Base-by-base conservation (phyloP, 164 flowering plant species). In the Aristolochia californica region DNA sequence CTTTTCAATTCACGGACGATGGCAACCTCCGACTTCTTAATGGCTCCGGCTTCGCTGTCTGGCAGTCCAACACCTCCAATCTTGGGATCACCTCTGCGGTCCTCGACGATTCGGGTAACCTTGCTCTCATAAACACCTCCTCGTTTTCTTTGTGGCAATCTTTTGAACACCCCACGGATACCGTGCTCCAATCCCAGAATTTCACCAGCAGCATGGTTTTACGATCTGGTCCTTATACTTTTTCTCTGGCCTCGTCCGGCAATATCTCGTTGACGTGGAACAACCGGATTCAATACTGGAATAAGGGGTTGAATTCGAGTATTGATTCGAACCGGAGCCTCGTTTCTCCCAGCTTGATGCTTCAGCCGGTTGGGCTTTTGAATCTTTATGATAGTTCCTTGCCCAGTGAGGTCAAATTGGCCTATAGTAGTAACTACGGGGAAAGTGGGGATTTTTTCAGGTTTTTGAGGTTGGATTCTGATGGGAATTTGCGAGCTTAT, bases 401-500 rank as follows among this genome's bases (percentile, higher is more conserved):
- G 22, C 0, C 73, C 1, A 44, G 26, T n/a, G 59, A 73, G 2
- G 70, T 38, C 0, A 57, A 55, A 15, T 27, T 81, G 57, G 83
- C 79, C 58, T 88, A 84, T 60, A 81, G 93, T 43, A 83, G 75
- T 56, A 95, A 91, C 70, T 91, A 86, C 57, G 95, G 78, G 0
- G 95, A 83, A 15, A 74, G 63, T 34, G 72, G 58, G 28, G 71
- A 72, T 61, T 45, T 68, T 2, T 43, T 84, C n/a, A 80, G 95
- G 78, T 77, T 78, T 57, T 17, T 88, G 60, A 81, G 62, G 70
- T 63, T 91, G 27, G 96, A 77, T 54, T 59, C 60, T 60, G 98
- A 91, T 82, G 98, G 98, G 48, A 91, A 91, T 74, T 77, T 91
- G 75, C 81, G 84, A 65, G 82, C 89, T 54, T 83, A 74, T 57